Conservation (phyloP, 305 asterid species). For the Rubia tinctorum region DNA sequence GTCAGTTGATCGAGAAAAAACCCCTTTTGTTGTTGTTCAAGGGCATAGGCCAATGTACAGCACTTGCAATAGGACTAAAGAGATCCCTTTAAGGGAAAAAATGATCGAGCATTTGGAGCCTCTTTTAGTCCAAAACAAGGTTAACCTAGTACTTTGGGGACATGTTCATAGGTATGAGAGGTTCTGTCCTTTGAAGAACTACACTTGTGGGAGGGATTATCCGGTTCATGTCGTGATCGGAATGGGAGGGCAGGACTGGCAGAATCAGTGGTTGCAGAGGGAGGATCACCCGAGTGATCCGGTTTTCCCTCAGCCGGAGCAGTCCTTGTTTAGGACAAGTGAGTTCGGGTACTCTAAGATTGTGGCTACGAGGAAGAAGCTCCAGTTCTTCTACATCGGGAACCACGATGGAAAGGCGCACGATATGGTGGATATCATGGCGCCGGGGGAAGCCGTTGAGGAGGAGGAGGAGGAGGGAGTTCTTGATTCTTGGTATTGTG, state of each 20-base stretch:
- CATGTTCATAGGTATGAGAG: slow-evolving; percentile 90
- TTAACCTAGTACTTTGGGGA: slow-evolving; percentile 81
- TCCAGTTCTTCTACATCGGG: slow-evolving; percentile 62
- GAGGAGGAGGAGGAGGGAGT: neutral
- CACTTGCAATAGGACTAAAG: slow-evolving; percentile 62
- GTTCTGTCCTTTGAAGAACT: slow-evolving; percentile 77
- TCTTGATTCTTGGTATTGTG: slow-evolving; percentile 10
- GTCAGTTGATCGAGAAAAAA: slow-evolving; percentile 34
- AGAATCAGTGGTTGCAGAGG: slow-evolving; percentile 79
- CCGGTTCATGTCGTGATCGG: slow-evolving; percentile 88
- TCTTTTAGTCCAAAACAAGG: slow-evolving; percentile 67
- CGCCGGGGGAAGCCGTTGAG: slow-evolving; percentile 26
- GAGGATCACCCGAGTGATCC: slow-evolving; percentile 54
- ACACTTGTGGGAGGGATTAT: slow-evolving; percentile 69
- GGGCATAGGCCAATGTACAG: slow-evolving; percentile 99
- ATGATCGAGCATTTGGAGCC: slow-evolving; percentile 64
- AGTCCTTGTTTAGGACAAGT: slow-evolving; percentile 70
- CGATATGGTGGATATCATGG: slow-evolving; percentile 68
- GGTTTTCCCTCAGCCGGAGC: slow-evolving; percentile 68
- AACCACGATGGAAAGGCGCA: slow-evolving; percentile 89
- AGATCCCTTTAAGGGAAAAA: slow-evolving; percentile 52
- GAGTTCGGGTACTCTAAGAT: slow-evolving; percentile 74
- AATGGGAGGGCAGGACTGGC: slow-evolving; percentile 96
- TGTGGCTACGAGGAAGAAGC: slow-evolving; percentile 54
- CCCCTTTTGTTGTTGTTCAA: slow-evolving; percentile 76